Base-by-base conservation (phyloP, 257 asterid genomes). In the Rehmannia glutinosa region DNA sequence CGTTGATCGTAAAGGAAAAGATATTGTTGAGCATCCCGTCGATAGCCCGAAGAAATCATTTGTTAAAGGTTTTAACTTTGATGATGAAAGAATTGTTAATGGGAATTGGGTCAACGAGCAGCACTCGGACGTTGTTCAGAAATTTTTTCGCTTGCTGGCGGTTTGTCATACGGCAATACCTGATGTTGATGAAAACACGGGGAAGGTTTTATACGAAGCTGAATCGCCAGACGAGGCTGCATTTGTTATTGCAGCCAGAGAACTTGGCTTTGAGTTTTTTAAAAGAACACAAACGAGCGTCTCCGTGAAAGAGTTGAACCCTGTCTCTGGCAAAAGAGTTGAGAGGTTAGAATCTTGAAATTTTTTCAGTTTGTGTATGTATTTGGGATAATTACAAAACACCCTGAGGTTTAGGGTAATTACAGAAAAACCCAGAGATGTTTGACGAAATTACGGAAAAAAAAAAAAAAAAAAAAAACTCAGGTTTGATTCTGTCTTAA, bases 221-320 rank as follows among this genome's bases (percentile, higher is more conserved):
- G 98, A 92, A 71, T 92, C 98, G 27, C 98, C 98, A 6, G 98
- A 92, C 66, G 98, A 92, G 78, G 97, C 97, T 50, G 98, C 98
- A 11, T 92, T 92, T 55, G 97, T 92, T 50, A 83, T 92, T 75
- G 98, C 98, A 3, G 97, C 98, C 10, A 75, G 95, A 76, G 97
- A 92, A 74, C 70, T 92, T 20, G 98, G 98, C 8, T 92, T 92
- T 53, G 96, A 92, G 62, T 92, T 92, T 84, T 85, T 64, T 36
- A 84, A 74, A 59, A 80, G 98, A 77, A 82, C 96, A 4, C 98
- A 92, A 64, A 81, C 83, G 6, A 84, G 76, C 57, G 92, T 92
- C 24, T 82, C 82, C 3, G 69, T 92, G 45, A 67, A 82, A 43
- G 98, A 92, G 79, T 68, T 86, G 80, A 80, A 84, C 67, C 81